Evolutionary conservation across 2,329 filamentous ascomycete species (phyloP).

Genomic region (Zarea fungicola): DNA sequence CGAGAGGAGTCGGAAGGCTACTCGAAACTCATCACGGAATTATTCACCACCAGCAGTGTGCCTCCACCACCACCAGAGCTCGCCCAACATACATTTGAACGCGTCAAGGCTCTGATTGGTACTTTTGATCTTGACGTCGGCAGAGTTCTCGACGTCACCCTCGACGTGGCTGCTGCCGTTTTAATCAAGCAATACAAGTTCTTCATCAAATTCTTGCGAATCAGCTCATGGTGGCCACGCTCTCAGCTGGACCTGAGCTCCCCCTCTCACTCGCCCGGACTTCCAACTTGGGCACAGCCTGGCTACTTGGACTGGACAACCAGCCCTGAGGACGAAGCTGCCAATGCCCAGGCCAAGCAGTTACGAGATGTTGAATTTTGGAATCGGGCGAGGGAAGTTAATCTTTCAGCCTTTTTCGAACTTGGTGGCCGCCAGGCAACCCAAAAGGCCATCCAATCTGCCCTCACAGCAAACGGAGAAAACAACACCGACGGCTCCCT

Average conservation of each 20-base stretch:
- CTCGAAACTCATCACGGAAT: constrained; percentile 90
- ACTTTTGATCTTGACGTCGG: constrained; percentile 97
- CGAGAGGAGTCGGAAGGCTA: constrained; percentile 96
- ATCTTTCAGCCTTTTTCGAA: constrained; percentile 84
- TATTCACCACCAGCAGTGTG: constrained; percentile 80
- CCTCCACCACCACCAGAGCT: constrained; percentile 69
- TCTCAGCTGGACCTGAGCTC: constrained; percentile 41
- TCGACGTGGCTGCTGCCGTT: constrained; percentile 91
- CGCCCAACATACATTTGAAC: constrained; percentile 81
- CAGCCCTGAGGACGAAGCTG: constrained; percentile 62
- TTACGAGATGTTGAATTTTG: constrained; percentile 74
- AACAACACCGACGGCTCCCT: constrained; percentile 41
- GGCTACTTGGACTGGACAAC: constrained; percentile 58
- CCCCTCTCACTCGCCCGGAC: constrained; percentile 50
- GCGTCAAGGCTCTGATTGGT: constrained; percentile 89
- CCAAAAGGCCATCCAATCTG: constrained; percentile 48
- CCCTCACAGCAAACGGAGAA: constrained; percentile 32
- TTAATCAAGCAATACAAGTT: constrained; percentile 91
- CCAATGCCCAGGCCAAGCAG: constrained; percentile 51
- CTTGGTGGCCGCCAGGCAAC: constrained; percentile 68
- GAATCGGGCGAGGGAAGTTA: constrained; percentile 68
- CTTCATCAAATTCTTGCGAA: constrained; percentile 86
- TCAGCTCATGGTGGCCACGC: constrained; percentile 95
- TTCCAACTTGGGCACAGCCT: constrained; percentile 84
- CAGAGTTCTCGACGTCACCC: constrained; percentile 84